phyloP scores from a whole-genome alignment of 2,329 filamentous ascomycete species.

The Aspergillus uvarum region DNA sequence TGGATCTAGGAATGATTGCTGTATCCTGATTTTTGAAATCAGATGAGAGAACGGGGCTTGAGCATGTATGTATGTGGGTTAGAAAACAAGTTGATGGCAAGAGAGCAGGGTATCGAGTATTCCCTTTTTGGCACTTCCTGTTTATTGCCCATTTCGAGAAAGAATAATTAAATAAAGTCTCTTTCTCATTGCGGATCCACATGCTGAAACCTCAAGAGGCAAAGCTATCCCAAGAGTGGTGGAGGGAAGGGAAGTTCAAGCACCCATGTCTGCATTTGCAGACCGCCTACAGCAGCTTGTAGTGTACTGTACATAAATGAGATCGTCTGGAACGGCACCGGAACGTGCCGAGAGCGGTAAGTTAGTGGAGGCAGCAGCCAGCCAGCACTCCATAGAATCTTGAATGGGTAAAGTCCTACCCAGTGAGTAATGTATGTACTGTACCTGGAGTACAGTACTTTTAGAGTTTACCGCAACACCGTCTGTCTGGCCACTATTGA shows the following conservation, averaged over 20 bases:
- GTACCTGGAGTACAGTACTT: no score
- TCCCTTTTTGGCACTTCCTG: no score
- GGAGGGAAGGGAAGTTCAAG: not conserved
- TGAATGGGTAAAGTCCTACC: no score
- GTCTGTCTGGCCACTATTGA: not conserved
- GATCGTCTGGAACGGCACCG: conserved; percentile 5
- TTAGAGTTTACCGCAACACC: no score
- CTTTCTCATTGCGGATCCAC: not conserved
- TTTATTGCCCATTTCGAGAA: no score
- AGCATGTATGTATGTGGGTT: not conserved
- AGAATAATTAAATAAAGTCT: no score
- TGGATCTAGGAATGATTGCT: conserved; percentile 1
- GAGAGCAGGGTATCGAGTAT: not conserved
- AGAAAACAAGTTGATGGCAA: not conserved
- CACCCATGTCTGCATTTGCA: not conserved
- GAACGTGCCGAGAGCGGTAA: conserved; percentile 15
- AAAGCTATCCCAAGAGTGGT: not conserved
- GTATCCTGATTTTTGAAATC: not conserved
- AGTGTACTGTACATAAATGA: not conserved
- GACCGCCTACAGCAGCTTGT: not conserved
- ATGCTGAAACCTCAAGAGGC: not conserved
- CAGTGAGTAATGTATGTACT: no score
- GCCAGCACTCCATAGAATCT: conserved; percentile 1
- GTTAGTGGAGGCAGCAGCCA: conserved; percentile 5
- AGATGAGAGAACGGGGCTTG: conserved; percentile 2